A percentile compares a stretch with the other conserved stretches of the same genome.
These are phyloP conservation scores for Serendipita vermifera DNA, from an alignment of 768 basidiomycete genomes.

Conservation along the genomic window DNA sequence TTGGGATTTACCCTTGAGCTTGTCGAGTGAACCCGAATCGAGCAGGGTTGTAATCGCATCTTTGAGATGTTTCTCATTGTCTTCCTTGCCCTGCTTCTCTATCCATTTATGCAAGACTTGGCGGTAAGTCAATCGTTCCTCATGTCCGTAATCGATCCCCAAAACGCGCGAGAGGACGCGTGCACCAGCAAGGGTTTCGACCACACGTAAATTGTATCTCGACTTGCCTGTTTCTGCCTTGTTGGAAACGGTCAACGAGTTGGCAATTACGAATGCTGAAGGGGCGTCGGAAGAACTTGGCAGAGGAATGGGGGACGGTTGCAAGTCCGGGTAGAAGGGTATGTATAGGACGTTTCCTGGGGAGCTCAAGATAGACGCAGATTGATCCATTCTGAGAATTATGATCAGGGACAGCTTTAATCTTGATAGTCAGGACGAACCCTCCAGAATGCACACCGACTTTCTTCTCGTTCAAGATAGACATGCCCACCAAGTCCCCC, in stretches of 20 bases:
- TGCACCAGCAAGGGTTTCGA: slow-evolving; percentile 77
- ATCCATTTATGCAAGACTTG: slow-evolving; percentile 50
- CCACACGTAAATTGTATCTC: slow-evolving; percentile 80
- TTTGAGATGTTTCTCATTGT: slow-evolving; percentile 32
- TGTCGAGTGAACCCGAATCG: slow-evolving; percentile 35
- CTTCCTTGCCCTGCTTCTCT: slow-evolving; percentile 32
- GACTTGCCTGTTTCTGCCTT: slow-evolving; percentile 64
- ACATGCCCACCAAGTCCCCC: slow-evolving; percentile 60
- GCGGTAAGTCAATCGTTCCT: slow-evolving; percentile 48
- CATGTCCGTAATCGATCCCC: slow-evolving; percentile 30
- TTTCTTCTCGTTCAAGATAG: slow-evolving; percentile 73
- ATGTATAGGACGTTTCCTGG: slow-evolving; percentile 64
- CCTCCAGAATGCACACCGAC: slow-evolving; percentile 78
- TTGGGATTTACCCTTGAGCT: slow-evolving; percentile 37
- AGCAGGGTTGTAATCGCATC: slow-evolving; percentile 36
- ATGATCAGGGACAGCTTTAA: slow-evolving; percentile 11
- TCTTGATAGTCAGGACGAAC: slow-evolving; percentile 28
- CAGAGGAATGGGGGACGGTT: slow-evolving; percentile 53
- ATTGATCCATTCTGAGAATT: slow-evolving; percentile 67
- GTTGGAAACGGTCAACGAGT: slow-evolving; percentile 70
- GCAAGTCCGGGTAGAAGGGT: slow-evolving; percentile 63
- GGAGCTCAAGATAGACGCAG: slow-evolving; percentile 68
- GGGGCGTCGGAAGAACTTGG: slow-evolving; percentile 28
- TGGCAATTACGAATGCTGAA: slow-evolving; percentile 62
- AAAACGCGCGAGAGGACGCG: slow-evolving; percentile 54